Conservation (phyloP, 1,139 yeast genomes). For the Candida sp. region DNA sequence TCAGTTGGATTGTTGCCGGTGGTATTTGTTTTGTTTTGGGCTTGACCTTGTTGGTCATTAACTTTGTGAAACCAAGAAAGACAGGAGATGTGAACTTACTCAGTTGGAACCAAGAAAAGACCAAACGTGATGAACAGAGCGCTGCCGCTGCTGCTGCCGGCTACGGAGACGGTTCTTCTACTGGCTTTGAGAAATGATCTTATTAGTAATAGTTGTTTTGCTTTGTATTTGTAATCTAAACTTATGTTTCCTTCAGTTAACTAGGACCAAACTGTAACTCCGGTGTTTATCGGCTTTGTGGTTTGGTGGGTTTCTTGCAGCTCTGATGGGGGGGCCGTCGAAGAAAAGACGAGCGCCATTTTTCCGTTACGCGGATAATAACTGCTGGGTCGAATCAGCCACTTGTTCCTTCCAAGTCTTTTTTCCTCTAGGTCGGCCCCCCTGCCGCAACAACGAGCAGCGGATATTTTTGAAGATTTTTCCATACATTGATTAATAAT, state of each 20-base stretch:
- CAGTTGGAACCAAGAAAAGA: slow-evolving; percentile 67
- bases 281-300: not conserved
- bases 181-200: slow-evolving; percentile 12
- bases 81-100: slow-evolving; percentile 75
- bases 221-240: slow-evolving; percentile 1
- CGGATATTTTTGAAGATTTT: too few species aligned
- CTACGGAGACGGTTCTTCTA: slow-evolving; percentile 9
- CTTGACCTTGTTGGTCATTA: slow-evolving; percentile 59
- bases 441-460: too few species aligned
- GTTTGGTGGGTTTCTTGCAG: too few species aligned
- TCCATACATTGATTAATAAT: not conserved
- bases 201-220: not conserved
- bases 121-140: slow-evolving; percentile 22
- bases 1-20: slow-evolving; percentile 93
- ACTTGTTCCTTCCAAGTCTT: too few species aligned
- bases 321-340: too few species aligned
- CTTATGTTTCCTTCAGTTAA: slow-evolving; percentile 19
- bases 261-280: slow-evolving; percentile 20
- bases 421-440: too few species aligned
- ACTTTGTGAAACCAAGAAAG: slow-evolving; percentile 69
- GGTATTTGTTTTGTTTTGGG: slow-evolving; percentile 77
- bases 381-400: too few species aligned
- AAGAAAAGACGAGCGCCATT: too few species aligned
- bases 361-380: too few species aligned
- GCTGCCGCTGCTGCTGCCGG: too few species aligned